Base-by-base conservation (phyloP, 352 stramenopile species). In the Pythium rishiriense region DNA sequence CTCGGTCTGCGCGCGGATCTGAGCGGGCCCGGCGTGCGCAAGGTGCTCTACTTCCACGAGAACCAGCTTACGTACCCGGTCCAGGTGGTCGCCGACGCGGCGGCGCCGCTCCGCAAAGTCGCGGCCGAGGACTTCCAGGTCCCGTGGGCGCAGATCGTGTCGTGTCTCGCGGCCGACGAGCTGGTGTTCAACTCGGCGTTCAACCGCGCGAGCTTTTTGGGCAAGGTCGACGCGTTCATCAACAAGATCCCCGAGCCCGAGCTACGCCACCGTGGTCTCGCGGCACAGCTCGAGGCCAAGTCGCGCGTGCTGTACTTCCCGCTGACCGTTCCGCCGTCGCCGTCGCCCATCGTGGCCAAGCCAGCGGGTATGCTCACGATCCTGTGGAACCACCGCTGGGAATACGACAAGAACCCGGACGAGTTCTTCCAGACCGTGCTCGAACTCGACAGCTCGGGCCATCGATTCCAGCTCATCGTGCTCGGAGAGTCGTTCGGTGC, bases 11-110 rank as follows among this genome's bases (percentile, higher is more conserved):
- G 70, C 0, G 69, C 74, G 2, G 66, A 82, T 47, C 43, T 78
- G 11, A 58, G 42, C 41, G 11, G 9, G 9, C 22, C 49, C 0
- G 31, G 46, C 5, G 69, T 85, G 33, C 39, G 43, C 6, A 79
- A 85, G 66, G 64, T 88, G 33, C 56, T 79, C n/a, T 88, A 88
- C 62, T 88, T 88, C 69, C 79, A 88, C 64, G 79, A 88, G 61
- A 88, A 88, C 67, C 79, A 88, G 63, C 72, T 88, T 37, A 73
- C 77, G 50, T 88, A 88, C 35, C 79, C 76, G 3, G 65, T 72
- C 43, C 68, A 80, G 43, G 24, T 68, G n/a, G 51, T 52, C 17
- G 39, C 61, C 22, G 41, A 45, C 25, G 29, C 4, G 17, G 43
- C 55, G 1, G 53, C 8, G 10, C 28, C 55, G 43, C 49, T 11